A percentile compares a stretch with the other conserved stretches of the same genome.
phyloP scores from a whole-genome alignment of 2,329 filamentous ascomycete genomes.

The Lasiodiplodia gonubiensis region DNA sequence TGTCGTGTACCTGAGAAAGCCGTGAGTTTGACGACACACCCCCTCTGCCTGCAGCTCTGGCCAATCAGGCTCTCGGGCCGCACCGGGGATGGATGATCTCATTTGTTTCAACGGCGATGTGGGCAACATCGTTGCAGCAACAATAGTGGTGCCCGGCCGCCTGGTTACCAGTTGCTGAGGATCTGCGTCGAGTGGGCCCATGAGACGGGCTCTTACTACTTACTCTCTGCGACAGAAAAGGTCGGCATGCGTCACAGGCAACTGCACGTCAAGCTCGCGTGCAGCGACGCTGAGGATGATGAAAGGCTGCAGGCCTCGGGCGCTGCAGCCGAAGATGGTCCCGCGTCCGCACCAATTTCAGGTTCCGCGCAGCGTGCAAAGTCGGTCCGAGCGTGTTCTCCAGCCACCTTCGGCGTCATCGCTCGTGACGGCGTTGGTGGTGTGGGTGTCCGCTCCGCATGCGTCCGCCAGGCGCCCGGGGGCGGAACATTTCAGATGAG shows the following conservation, averaged over 20 bases:
- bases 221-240: not conserved
- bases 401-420: conserved; percentile 19
- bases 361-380: not conserved
- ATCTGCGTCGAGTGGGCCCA: not conserved
- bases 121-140: not conserved
- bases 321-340: not conserved
- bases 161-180: not conserved
- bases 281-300: conserved; percentile 4
- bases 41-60: not conserved
- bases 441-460: not conserved
- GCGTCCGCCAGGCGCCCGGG: conserved; percentile 1
- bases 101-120: not conserved
- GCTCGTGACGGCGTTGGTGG: not conserved
- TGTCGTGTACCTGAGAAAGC: not conserved
- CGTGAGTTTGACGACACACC: not conserved
- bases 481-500: conserved; percentile 20
- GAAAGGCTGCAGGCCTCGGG: conserved; percentile 19
- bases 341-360: conserved; percentile 3
- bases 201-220: not conserved
- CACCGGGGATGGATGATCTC: not conserved
- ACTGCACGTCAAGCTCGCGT: conserved; percentile 17
- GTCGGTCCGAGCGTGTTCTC: conserved; percentile 21
- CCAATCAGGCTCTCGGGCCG: not conserved
- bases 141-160: not conserved
- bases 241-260: not conserved